Evolutionary conservation across 2,329 filamentous ascomycete species (phyloP), one percentile per base, ranked within the genome.

Genomic region (Fusarium sp.): DNA sequence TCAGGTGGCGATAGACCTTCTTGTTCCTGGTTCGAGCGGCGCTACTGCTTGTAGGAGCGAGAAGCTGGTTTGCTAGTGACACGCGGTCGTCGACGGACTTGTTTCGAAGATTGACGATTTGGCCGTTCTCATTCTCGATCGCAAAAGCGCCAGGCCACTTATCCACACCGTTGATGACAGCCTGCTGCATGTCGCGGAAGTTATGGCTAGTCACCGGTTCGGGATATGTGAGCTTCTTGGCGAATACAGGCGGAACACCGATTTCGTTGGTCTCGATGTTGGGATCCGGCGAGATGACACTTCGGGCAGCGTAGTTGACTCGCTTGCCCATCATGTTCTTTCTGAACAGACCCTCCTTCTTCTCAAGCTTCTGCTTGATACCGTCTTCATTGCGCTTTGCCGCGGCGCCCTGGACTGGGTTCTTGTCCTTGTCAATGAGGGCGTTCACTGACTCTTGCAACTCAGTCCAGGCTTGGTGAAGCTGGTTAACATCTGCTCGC

Each of bases 311-410:
- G 82, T 97, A 98, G 83, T 99, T 98, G 85, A 99, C 97, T 87
- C 97, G 95, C 88, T 99, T 99, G 71, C 97, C 97, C 97, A 99
- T 99, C 97, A 99, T 98, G 84, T 99, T 98, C 87, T 98, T 98
- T 78, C 97, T 90, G 87, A 99, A 99, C 34, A 99, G 88, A 75
- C 97, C 97, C 81, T 99, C 97, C 85, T 99, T 99, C 88, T 99
- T 99, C 85, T 99, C 97, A 32, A 99, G 88, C 81, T 95, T 93
- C 81, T 99, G 97, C 85, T 99, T 99, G 85, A 99, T 97, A 77
- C 97, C 97, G 73, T 98, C 95, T 71, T 97, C 94, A 63, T 94
- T 93, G 66, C 92, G 89, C 79, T 93, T 92, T 16, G 92, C 94
- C 32, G 95, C 94, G 20, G 91, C 88, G 61, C 95, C 95, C 74